A percentile compares a stretch with the other conserved stretches of the same genome.
Evolutionary conservation across 2,329 filamentous ascomycete species (phyloP).

Genomic region (Purpureocillium lavendulum): DNA sequence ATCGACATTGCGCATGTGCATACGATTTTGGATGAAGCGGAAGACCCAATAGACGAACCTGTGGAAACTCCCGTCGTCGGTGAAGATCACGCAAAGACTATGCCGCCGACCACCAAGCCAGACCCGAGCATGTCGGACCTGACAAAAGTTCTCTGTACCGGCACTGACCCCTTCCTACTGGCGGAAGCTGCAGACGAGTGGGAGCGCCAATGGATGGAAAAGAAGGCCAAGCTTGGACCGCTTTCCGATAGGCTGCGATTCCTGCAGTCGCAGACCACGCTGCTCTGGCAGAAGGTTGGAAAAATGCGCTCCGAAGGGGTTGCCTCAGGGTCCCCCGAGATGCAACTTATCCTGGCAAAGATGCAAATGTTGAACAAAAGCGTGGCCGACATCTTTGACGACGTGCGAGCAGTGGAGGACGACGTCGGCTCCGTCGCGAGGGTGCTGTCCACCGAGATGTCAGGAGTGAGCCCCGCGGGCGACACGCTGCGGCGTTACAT

Average conservation of each 20-base stretch:
- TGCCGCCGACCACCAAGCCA: no score
- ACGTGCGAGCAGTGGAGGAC: constrained; percentile 7
- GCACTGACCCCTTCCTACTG: background rate
- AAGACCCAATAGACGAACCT: constrained; percentile 15
- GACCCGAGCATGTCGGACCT: background rate
- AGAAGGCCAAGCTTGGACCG: constrained; percentile 23
- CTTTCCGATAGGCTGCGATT: constrained; percentile 22
- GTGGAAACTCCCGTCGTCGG: background rate
- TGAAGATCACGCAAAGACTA: background rate
- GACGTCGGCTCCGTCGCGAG: constrained; percentile 17
- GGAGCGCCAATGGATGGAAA: constrained; percentile 14
- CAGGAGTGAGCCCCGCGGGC: background rate
- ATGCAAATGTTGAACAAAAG: constrained; percentile 12
- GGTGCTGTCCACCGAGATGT: constrained; percentile 9
- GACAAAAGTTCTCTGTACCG: background rate
- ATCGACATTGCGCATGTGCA: constrained; percentile 37
- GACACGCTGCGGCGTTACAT: constrained; percentile 20
- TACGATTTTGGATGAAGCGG: constrained; percentile 14
- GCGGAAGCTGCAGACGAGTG: constrained; percentile 3
- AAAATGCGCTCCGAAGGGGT: constrained; percentile 14
- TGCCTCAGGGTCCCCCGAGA: constrained; percentile 16
- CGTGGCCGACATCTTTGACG: constrained; percentile 6
- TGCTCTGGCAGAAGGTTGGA: constrained; percentile 21
- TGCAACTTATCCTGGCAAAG: constrained; percentile 26
- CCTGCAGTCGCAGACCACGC: constrained; percentile 20